Percentiles rank a stretch among this genome's conserved stretches.
Evolutionary conservation across 805 yeast species (phyloP).

Genomic region (Tetrapisispora iriomotensis): DNA sequence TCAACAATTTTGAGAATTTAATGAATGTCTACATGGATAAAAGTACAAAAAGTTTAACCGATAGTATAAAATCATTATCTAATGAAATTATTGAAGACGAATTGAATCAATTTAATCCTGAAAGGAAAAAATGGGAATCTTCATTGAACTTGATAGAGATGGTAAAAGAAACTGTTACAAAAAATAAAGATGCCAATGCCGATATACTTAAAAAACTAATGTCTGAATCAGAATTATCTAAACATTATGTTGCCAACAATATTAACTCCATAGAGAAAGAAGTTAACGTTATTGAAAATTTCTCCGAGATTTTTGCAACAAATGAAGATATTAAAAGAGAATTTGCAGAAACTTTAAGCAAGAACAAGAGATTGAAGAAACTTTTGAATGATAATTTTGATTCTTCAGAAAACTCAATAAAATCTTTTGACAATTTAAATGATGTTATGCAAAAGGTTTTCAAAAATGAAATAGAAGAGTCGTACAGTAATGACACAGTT

Average conservation of each 20-base stretch:
- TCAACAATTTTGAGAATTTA: conserved; percentile 15
- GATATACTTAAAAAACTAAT: conserved; percentile 4
- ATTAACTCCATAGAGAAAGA: neutral
- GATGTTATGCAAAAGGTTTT: conserved; percentile 8
- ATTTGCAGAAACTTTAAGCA: conserved; percentile 13
- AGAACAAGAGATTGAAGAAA: conserved; percentile 10
- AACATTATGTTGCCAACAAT: neutral
- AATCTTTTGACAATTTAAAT: conserved; percentile 6
- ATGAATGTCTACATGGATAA: conserved; percentile 16
- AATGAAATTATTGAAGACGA: conserved; percentile 25
- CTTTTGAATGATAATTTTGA: conserved; percentile 5
- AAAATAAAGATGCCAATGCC: conserved; percentile 22
- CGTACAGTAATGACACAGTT: neutral
- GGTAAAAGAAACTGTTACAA: conserved; percentile 20
- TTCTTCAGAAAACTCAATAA: conserved; percentile 6
- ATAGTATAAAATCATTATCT: conserved; percentile 21
- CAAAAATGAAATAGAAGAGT: conserved; percentile 4
- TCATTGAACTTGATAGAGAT: neutral
- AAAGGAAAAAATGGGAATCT: conserved; percentile 24
- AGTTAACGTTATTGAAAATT: neutral
- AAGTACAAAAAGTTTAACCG: conserved; percentile 16
- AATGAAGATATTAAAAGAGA: conserved; percentile 11
- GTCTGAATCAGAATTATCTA: neutral
- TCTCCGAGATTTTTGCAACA: conserved; percentile 1
- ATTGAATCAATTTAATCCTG: conserved; percentile 23